A percentile compares a stretch with the other conserved stretches of the same genome.
Evolutionary conservation across 768 basidiomycete genomes (phyloP).

Genomic region (Pleurotus ostreatus): DNA sequence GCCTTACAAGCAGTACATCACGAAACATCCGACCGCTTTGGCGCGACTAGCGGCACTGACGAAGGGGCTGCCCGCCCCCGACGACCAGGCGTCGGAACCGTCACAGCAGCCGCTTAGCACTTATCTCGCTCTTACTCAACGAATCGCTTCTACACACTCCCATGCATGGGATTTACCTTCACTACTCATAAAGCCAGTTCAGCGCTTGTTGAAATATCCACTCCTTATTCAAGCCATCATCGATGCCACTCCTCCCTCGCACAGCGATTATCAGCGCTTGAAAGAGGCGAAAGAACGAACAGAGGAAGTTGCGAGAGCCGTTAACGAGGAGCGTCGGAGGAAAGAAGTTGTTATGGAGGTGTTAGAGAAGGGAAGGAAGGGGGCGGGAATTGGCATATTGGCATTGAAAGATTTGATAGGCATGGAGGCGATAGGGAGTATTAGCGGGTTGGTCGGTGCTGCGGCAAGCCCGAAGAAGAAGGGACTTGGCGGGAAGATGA

Average conservation of each 20-base stretch:
- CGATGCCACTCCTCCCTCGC: conserved; percentile 66
- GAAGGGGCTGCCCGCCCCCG: background rate
- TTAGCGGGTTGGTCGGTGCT: conserved; percentile 19
- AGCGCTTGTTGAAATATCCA: conserved; percentile 91
- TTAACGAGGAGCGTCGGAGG: conserved; percentile 75
- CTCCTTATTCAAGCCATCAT: conserved; percentile 77
- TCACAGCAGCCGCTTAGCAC: conserved; percentile 54
- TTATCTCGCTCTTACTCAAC: conserved; percentile 66
- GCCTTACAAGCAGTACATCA: conserved; percentile 78
- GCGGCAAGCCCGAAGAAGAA: conserved; percentile 20
- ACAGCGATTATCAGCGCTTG: conserved; percentile 62
- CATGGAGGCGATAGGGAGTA: conserved; percentile 5
- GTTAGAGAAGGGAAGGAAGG: conserved; percentile 42
- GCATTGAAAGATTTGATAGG: conserved; percentile 5
- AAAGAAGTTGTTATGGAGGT: conserved; percentile 80
- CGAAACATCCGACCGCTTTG: conserved; percentile 66
- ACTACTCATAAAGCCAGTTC: conserved; percentile 95
- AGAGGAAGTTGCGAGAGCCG: conserved; percentile 69
- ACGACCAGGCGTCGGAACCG: conserved; percentile 31
- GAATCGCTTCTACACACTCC: conserved; percentile 64
- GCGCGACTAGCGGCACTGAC: conserved; percentile 69
- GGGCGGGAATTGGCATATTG: conserved; percentile 20
- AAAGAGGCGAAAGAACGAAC: conserved; percentile 50
- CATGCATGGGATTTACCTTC: conserved; percentile 93
- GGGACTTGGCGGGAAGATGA: conserved; percentile 47